Evolutionary conservation across 495 filamentous ascomycete species (phyloP).

Genomic region (Trichoderma virens): DNA sequence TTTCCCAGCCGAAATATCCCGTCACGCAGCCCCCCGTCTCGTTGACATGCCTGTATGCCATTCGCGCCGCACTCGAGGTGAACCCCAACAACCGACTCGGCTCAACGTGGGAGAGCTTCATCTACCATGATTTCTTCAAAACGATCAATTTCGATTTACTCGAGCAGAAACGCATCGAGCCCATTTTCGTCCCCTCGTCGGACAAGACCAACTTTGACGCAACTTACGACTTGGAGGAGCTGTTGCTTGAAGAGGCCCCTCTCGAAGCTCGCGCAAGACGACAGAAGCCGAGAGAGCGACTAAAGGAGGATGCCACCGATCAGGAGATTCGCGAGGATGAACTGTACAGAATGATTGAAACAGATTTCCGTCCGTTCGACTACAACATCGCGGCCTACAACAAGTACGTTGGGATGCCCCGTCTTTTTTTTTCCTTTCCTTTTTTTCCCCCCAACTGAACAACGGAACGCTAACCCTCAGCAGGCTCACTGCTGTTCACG

Average conservation of each 20-base stretch:
- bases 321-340: slow-evolving; percentile 94
- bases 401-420: slow-evolving; percentile 37
- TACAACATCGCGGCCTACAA: slow-evolving; percentile 71
- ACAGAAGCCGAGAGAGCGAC: slow-evolving; percentile 83
- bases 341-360: slow-evolving; percentile 89
- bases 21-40: slow-evolving; percentile 85
- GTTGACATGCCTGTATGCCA: slow-evolving; percentile 75
- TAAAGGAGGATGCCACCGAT: slow-evolving; percentile 90
- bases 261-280: slow-evolving; percentile 85
- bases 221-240: slow-evolving; percentile 93
- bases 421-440: too few species aligned
- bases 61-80: slow-evolving; percentile 71
- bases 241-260: slow-evolving; percentile 90
- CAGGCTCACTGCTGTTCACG: slow-evolving; percentile 17
- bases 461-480: slow-evolving; percentile 57
- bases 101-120: slow-evolving; percentile 72
- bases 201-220: slow-evolving; percentile 99
- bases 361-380: slow-evolving; percentile 90
- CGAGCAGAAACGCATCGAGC: slow-evolving; percentile 82
- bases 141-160: slow-evolving; percentile 77
- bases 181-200: slow-evolving; percentile 83
- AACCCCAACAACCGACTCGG: slow-evolving; percentile 78
- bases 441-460: slow-evolving; percentile 51
- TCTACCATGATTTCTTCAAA: slow-evolving; percentile 80
- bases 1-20: slow-evolving; percentile 75